Evolutionary conservation across 2,329 filamentous ascomycete genomes (phyloP), one percentile per base, ranked within the genome.

Genomic region (Penicillium oxalicum): DNA sequence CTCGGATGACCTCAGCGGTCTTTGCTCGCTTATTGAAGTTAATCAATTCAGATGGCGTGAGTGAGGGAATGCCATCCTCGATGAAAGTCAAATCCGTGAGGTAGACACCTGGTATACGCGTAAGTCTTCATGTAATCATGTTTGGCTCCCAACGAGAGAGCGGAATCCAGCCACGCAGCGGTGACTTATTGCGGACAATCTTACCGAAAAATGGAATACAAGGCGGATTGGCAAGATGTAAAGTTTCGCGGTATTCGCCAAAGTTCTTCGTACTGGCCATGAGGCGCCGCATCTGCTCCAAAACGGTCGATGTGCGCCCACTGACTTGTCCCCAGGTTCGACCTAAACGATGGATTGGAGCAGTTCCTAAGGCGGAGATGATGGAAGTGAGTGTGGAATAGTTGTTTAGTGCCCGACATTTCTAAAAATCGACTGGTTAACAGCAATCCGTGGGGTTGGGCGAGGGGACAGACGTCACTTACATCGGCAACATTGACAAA

Each of bases 261-360:
- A 97, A 98, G 70, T 98, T 98, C 76, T 95, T 96, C 40, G 90
- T 95, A 70, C 90, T 96, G 24, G 87, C 88, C 90, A 98, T 98
- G 48, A 97, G 79, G 57, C 84, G 86, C 47, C 91, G 86, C 90
- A 98, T 95, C 43, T 82, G 85, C 70, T 98, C 93, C 34, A 98
- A 74, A 6, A 87, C 83, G 9, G 79, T 76, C 56, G 86, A 85
- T 2, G 89, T 93, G 57, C 90, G 87, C 47, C 88, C 85, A 50
- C 91, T 93, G 32, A 97, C 89, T 65, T 93, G 87, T 53, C 88
- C 84, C 93, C 93, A 98, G 4, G 93, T 98, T 56, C 93, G 79
- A 70, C 88, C 91, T 43, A 98, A 78, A 50, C 93, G 88, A 63
- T 94, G 89, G 57, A 98, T 96, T 2, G 93, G 93, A 9, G 93